Evolutionary conservation across 129 eudicot genomes (phyloP), one percentile per base, ranked within the genome.

Genomic region (Apium graveolens): DNA sequence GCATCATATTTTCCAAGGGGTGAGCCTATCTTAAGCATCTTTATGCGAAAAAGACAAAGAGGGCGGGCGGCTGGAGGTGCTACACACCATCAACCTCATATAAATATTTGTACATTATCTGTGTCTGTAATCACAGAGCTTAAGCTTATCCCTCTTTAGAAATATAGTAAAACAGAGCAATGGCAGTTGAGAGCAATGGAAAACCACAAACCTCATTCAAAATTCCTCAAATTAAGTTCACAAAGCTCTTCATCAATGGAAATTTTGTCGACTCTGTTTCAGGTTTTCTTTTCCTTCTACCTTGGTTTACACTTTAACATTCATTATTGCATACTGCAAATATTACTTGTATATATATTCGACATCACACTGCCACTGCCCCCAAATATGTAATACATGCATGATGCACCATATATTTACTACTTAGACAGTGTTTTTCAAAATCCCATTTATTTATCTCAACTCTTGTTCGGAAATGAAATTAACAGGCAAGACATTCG

Each of bases 221-320:
- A 70, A 81, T 85, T 57, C 98, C 98, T 7, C 26, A 82, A 21
- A 80, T 93, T 0, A 91, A 93, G 81, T 93, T 87, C 89, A 91
- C 97, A 0, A 91, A 93, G 87, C 90, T 93, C 24, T 93, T 91
- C 83, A 93, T 93, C 78, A 88, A 93, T 82, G 98, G 98, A 38
- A 84, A 86, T 42, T 93, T 89, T 38, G 86, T 88, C 24, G 97
- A 93, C 62, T 90, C 98, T 14, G 57, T 91, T 66, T 89, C 98
- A 82, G 97, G 98, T 93, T 29, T 42, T 5, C 37, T 34, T 13
- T 1, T 7, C 3, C n/a, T 4, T 0, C 10, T n/a, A 38, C 41
- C 17, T 11, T 71, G 24, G 7, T 4, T 11, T 21, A 32, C 55
- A 9, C 20, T 11, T 32, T 1, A 26, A 9, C 5, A 5, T 14